These are phyloP conservation scores for Phalaenopsis hybrid DNA, from an alignment of 116 monocot species.

Conservation along the genomic window DNA sequence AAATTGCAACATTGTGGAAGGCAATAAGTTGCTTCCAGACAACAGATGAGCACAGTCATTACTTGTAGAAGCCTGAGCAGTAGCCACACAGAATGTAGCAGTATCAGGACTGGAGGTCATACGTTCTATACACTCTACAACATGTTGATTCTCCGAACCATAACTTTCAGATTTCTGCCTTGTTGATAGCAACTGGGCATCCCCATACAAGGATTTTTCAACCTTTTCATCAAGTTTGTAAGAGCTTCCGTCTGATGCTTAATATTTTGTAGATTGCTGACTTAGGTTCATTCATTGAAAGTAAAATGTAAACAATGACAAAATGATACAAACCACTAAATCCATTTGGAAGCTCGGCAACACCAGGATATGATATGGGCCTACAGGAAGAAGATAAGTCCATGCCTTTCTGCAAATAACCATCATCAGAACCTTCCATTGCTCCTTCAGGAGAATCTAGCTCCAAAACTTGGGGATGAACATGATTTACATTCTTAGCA, in stretches of 20 bases:
- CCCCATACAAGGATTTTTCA: conserved; percentile 19
- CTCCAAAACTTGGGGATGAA: conserved; percentile 58
- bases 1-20: conserved; percentile 72
- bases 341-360: conserved; percentile 22
- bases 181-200: conserved; percentile 18
- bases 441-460: conserved; percentile 54
- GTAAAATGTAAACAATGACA: neutral
- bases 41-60: conserved; percentile 46
- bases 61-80: conserved; percentile 56
- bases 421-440: conserved; percentile 36
- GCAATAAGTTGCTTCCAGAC: conserved; percentile 35
- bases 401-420: conserved; percentile 26
- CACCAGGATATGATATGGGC: conserved; percentile 21
- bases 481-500: conserved; percentile 41
- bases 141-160: conserved; percentile 40
- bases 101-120: conserved; percentile 46
- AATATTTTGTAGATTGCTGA: neutral
- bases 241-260: conserved; percentile 31
- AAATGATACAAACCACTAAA: conserved; percentile 17
- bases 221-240: conserved; percentile 30
- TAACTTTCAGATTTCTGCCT: conserved; percentile 56
- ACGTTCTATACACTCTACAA: conserved; percentile 31
- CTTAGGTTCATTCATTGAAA: neutral
- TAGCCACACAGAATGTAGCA: conserved; percentile 39
- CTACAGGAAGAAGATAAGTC: conserved; percentile 28